Evolutionary conservation across 768 basidiomycete genomes (phyloP), one percentile per base, ranked within the genome.

Genomic region (Cystobasidium ongulense): DNA sequence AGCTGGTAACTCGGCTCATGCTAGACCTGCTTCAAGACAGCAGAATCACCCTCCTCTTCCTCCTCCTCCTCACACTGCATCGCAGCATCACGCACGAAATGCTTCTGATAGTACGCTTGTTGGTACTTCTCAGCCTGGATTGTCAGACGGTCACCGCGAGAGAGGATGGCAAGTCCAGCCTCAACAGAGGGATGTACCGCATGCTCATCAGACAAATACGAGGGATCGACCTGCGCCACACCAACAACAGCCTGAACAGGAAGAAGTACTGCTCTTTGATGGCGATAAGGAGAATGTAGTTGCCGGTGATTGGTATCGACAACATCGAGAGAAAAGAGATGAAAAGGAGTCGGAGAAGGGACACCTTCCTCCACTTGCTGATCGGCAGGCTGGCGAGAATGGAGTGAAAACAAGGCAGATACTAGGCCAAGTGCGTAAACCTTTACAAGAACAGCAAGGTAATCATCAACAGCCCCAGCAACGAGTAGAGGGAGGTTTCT

Each of bases 301-400:
- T 13, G 57, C 57, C 29, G 57, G 29, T 29, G 57, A 59, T 59
- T 59, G 57, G 57, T 59, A 59, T 59, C 57, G 57, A 29, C 57
- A 59, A 31, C 57, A 35, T 59, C 17, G 11, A 5, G 57, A 59
- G 29, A 59, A 59, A 27, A 17, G 33, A 27, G 25, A 27, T 27
- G 29, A 59, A 15, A 27, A 67, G 65, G 43, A 46, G 2, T 29
- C 15, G 23, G 43, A 53, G 13, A 31, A 53, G 23, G 8, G 10
- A n/a, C 63, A 39, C 7, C 2, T 23, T n/a, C 10, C 13, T 11
- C 4, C 63, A 59, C 8, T 59, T 21, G 29, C 25, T 4, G 33
- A 59, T 31, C 57, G 57, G 29, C 11, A 29, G 57, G 11, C 4
- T 59, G 13, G n/a, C n/a, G 46, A 50, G 7, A 50, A 50, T 21